A percentile compares a stretch with the other conserved stretches of the same genome.
These are phyloP conservation scores for Inga laurina DNA, from an alignment of 306 rosid species.

Conservation along the genomic window DNA sequence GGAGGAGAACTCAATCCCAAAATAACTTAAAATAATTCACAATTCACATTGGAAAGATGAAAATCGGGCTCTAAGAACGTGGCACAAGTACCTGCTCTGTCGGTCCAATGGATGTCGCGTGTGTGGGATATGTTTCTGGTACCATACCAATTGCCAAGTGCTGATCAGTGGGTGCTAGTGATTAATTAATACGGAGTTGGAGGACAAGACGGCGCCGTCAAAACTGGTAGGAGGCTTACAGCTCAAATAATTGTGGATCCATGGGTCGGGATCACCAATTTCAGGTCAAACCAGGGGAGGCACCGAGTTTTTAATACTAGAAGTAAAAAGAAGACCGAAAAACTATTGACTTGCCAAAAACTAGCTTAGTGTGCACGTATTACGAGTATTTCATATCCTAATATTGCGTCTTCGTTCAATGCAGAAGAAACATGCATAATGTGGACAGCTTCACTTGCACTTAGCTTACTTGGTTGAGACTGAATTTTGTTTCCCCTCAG, in stretches of 20 bases:
- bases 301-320: neutral
- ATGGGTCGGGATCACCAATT: conserved; percentile 20
- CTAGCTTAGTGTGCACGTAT: neutral
- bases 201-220: conserved; percentile 30
- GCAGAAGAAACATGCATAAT: neutral
- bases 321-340: neutral
- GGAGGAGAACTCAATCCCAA: neutral
- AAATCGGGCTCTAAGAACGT: neutral
- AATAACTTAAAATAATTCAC: neutral
- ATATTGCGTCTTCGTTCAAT: conserved; percentile 37
- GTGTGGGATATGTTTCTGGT: neutral
- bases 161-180: neutral
- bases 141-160: neutral
- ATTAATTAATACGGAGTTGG: neutral
- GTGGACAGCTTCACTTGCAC: neutral
- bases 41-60: neutral
- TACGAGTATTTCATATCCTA: neutral
- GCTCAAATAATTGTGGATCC: conserved; percentile 28
- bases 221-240: conserved; percentile 3
- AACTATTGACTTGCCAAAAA: neutral
- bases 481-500: neutral
- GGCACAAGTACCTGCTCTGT: neutral
- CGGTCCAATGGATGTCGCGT: neutral
- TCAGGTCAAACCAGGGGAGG: conserved; percentile 25
- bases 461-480: neutral